Conservation (phyloP, 495 filamentous ascomycete genomes). For the Penicillium chermesinum region DNA sequence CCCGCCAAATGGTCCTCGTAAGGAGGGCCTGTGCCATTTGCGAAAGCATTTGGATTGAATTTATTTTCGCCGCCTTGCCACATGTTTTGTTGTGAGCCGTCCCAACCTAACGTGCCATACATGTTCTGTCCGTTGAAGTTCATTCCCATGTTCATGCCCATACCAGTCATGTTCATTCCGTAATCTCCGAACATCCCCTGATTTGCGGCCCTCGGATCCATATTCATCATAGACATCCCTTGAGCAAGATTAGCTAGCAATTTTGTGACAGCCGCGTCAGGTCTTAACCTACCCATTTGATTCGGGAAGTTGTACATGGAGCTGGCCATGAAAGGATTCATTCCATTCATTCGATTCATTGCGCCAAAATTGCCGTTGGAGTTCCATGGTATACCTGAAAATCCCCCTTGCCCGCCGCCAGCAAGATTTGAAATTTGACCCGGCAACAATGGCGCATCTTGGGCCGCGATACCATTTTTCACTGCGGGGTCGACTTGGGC, state of each 20-base stretch:
- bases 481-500: neutral
- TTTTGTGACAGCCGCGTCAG: neutral
- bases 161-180: slow-evolving; percentile 88
- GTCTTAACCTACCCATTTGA: slow-evolving; percentile 66
- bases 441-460: neutral
- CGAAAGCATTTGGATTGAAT: slow-evolving; percentile 62
- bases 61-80: slow-evolving; percentile 72
- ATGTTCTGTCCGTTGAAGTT: slow-evolving; percentile 64
- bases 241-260: slow-evolving; percentile 10
- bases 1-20: slow-evolving; percentile 75
- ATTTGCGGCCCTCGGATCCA: slow-evolving; percentile 83
- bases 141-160: slow-evolving; percentile 82
- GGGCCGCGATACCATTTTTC: neutral
- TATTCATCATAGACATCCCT: slow-evolving; percentile 79
- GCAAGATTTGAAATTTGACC: slow-evolving; percentile 16
- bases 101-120: slow-evolving; percentile 56
- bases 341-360: slow-evolving; percentile 56
- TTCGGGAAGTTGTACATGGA: slow-evolving; percentile 68
- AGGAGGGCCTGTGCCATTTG: slow-evolving; percentile 80
- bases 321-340: slow-evolving; percentile 67
- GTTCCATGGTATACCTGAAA: slow-evolving; percentile 62
- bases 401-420: slow-evolving; percentile 33
- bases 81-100: slow-evolving; percentile 55
- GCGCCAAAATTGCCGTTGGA: slow-evolving; percentile 50
- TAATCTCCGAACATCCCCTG: slow-evolving; percentile 86